Evolutionary conservation across 1,139 yeast genomes (phyloP).

Genomic region (Zygoascus sp.): DNA sequence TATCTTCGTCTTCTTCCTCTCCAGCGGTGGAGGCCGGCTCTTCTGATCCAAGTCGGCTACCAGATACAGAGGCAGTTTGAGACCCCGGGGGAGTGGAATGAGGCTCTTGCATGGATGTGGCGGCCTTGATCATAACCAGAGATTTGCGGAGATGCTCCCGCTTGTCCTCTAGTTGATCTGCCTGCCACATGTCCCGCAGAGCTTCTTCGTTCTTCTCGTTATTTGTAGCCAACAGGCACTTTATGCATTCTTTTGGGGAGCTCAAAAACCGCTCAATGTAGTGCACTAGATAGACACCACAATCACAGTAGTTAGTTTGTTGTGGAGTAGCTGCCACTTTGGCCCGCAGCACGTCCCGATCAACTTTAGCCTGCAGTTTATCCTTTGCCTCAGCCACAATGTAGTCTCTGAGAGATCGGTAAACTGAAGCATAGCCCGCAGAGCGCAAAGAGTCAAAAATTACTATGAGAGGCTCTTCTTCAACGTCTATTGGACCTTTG

Average conservation of each 20-base stretch:
- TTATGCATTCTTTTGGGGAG: conserved; percentile 47
- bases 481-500: conserved; percentile 7
- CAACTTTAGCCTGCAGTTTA: conserved; percentile 48
- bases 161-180: conserved; percentile 9
- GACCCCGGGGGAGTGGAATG: background rate
- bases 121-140: background rate
- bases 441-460: conserved; percentile 68
- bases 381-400: conserved; percentile 69
- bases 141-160: conserved; percentile 9
- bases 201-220: conserved; percentile 16
- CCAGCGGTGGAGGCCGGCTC: background rate
- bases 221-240: conserved; percentile 42
- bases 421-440: conserved; percentile 46
- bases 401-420: conserved; percentile 55
- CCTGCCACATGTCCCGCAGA: conserved; percentile 21
- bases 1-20: conserved; percentile 8
- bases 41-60: background rate
- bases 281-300: conserved; percentile 89
- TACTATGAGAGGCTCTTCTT: conserved; percentile 48
- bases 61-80: background rate
- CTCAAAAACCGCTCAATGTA: conserved; percentile 64
- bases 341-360: conserved; percentile 40
- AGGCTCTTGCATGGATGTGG: background rate
- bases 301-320: conserved; percentile 87
- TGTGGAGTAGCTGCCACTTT: conserved; percentile 64